Evolutionary conservation across 495 filamentous ascomycete species (phyloP), one percentile per base, ranked within the genome.

Genomic region (Tuber microsphaerosporum): DNA sequence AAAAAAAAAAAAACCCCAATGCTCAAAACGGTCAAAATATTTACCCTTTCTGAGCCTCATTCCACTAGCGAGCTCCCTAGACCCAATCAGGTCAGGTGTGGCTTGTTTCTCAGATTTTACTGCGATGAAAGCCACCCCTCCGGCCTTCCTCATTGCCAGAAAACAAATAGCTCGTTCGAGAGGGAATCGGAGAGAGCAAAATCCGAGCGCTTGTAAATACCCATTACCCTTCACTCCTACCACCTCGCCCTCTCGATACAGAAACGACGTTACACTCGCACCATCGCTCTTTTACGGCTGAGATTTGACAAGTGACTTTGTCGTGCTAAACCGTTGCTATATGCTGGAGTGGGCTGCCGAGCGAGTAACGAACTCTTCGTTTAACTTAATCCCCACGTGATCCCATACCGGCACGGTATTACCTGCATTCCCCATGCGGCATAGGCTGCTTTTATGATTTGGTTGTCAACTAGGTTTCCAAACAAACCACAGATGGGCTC

Each of bases 31-130:
- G 73, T 51, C 61, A 75, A 70, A 78, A 75, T 75, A 41, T 70
- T 72, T 72, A 73, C 69, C 70, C 61, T 73, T 37, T 70, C 73
- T 65, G 76, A 79, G 76, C 77, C 77, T 79, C 77, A 79, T 73
- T 72, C 75, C 72, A 74, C 74, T 74, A 77, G 75, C 77, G 73
- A 79, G 39, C 8, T 70, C 48, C 69, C 76, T 73, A 79, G 76
- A 43, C 77, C 71, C 7, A 41, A 73, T 79, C 69, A 37, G 70
- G 77, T 68, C 37, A 79, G 68, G 76, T 75, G 77, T 79, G 77
- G 77, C 77, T 79, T 16, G 51, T 61, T 31, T 61, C 26, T 2
- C n/a, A n/a, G 10, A 61, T 61, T 61, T 61, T 14, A 14, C 51
- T 1, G n/a, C 51, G n/a, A 31, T 61, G 51, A 61, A 61, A 61